Evolutionary conservation across 202 grass and related monocot species (phyloP).

Genomic region (Bolboschoenoplectus hybrid): DNA sequence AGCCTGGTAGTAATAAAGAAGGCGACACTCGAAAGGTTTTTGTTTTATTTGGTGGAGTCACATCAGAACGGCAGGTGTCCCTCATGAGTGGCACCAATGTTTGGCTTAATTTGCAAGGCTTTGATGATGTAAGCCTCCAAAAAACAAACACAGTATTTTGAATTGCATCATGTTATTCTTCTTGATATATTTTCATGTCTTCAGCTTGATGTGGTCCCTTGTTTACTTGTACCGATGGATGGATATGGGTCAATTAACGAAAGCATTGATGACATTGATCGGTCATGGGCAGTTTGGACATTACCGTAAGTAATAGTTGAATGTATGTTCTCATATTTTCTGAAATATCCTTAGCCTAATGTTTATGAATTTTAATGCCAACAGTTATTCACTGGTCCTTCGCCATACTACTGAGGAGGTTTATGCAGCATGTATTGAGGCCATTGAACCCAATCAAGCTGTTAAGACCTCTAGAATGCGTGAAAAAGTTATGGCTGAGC

Average conservation of each 20-base stretch:
- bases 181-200: constrained; percentile 37
- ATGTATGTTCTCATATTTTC: constrained; percentile 44
- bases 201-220: constrained; percentile 91
- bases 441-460: constrained; percentile 70
- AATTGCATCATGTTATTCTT: constrained; percentile 20
- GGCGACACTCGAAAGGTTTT: constrained; percentile 65
- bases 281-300: constrained; percentile 62
- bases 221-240: constrained; percentile 75
- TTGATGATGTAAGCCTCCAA: constrained; percentile 71
- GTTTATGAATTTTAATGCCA: constrained; percentile 28
- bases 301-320: constrained; percentile 65
- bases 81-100: constrained; percentile 99
- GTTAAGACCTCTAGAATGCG: constrained; percentile 66
- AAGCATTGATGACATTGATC: constrained; percentile 43
- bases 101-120: constrained; percentile 95
- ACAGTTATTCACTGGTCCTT: constrained; percentile 85
- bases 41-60: constrained; percentile 91
- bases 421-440: constrained; percentile 75
- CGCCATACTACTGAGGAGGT: constrained; percentile 93
- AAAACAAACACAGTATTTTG: constrained; percentile 20
- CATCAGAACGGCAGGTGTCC: constrained; percentile 95
- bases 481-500: constrained; percentile 70
- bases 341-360: neutral
- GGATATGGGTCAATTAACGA: constrained; percentile 57
- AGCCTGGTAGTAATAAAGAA: constrained; percentile 43